These are phyloP conservation scores for Aspergillaceae sp. DNA, from an alignment of 2,329 filamentous ascomycete genomes.

Conservation along the genomic window DNA sequence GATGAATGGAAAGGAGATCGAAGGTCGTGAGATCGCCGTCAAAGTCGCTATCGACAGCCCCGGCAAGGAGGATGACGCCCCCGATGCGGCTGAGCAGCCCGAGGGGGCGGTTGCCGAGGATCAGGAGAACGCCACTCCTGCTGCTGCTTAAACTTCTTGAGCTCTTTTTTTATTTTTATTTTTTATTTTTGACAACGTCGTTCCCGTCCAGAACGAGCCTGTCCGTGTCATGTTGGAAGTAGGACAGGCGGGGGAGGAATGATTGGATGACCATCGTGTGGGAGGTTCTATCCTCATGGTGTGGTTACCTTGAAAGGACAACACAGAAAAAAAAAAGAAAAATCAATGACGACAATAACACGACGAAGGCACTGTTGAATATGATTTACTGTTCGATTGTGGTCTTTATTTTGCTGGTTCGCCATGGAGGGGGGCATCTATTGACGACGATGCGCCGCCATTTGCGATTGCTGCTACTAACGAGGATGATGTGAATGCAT, in stretches of 20 bases:
- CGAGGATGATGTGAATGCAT: constrained; percentile 3
- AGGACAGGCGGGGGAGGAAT: constrained; percentile 7
- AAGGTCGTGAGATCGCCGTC: constrained; percentile 97
- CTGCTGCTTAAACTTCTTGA: constrained; percentile 22
- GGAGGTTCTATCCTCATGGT: constrained; percentile 20
- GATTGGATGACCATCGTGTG: constrained; percentile 7
- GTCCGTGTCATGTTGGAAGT: constrained; percentile 3
- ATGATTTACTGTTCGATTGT: constrained; percentile 16
- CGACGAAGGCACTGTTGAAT: constrained; percentile 2
- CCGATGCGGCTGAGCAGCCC: constrained; percentile 40
- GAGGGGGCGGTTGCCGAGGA: constrained; percentile 31
- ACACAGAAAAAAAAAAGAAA: constrained; percentile 10
- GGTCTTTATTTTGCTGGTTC: too few relatives aligned
- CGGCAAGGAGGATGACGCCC: constrained; percentile 86
- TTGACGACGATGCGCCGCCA: constrained; percentile 1
- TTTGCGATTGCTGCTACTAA: constrained; percentile 9
- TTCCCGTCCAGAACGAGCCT: constrained; percentile 13
- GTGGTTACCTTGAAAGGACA: background rate
- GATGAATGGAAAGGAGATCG: constrained; percentile 99
- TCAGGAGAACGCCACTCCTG: constrained; percentile 35
- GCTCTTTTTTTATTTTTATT: background rate
- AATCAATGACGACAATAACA: constrained; percentile 5
- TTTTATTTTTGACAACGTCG: constrained; percentile 18
- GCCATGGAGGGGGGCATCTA: constrained; percentile 9
- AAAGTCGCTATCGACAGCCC: constrained; percentile 99